Conservation (phyloP, 768 basidiomycete species). For the Amylocystis lapponica region DNA sequence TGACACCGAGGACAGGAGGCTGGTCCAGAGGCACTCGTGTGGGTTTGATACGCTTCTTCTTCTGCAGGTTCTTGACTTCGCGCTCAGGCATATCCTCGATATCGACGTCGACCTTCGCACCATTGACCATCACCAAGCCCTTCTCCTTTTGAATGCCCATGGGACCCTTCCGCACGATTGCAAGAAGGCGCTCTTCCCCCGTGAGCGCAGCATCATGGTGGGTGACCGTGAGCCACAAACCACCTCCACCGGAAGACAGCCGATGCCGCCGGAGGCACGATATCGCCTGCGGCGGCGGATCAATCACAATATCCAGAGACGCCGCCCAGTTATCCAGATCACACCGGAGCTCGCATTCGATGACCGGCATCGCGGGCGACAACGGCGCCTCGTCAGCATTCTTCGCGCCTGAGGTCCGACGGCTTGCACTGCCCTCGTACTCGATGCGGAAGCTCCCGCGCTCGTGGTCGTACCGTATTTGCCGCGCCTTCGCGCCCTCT, state of each 20-base stretch:
- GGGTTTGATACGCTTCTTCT: conserved; percentile 84
- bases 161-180: conserved; percentile 70
- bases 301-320: conserved; percentile 83
- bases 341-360: conserved; percentile 89
- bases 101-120: conserved; percentile 77
- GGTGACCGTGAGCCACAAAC: conserved; percentile 88
- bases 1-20: conserved; percentile 72
- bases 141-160: conserved; percentile 61
- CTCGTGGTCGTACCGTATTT: conserved; percentile 84
- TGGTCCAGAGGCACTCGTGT: conserved; percentile 88
- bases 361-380: conserved; percentile 36
- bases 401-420: conserved; percentile 26
- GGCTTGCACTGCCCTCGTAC: conserved; percentile 63
- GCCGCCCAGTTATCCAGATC: conserved; percentile 86
- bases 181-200: conserved; percentile 68
- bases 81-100: conserved; percentile 82
- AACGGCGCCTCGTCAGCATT: conserved; percentile 15
- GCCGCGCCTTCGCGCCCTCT: conserved; percentile 67
- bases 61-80: conserved; percentile 78
- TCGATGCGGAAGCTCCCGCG: conserved; percentile 75
- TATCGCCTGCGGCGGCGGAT: conserved; percentile 84
- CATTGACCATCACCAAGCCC: conserved; percentile 84
- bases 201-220: conserved; percentile 80
- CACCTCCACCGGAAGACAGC: conserved; percentile 82
- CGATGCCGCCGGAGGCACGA: conserved; percentile 83